These are phyloP conservation scores for Cytospora piceicola DNA, from an alignment of 2,329 filamentous ascomycete genomes.

Conservation along the genomic window DNA sequence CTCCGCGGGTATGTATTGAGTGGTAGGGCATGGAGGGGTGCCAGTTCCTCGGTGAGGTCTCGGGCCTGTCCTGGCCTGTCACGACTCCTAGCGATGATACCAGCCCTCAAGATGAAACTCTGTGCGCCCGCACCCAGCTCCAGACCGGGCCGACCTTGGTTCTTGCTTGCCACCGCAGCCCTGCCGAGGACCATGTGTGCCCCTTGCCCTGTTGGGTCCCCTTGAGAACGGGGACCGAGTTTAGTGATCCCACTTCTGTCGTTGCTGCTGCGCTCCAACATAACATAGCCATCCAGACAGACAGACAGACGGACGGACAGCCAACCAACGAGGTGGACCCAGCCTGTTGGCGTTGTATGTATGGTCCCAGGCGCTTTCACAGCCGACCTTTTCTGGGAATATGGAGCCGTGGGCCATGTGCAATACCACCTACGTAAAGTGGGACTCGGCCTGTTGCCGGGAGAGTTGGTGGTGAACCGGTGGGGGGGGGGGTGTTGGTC, in stretches of 20 bases:
- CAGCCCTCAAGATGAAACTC: background rate
- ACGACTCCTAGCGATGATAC: background rate
- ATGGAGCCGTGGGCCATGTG: background rate
- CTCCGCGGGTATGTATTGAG: background rate
- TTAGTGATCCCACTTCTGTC: background rate
- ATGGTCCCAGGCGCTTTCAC: background rate
- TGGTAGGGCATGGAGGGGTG: background rate
- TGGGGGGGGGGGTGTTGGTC: too few relatives aligned
- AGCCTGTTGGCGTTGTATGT: background rate
- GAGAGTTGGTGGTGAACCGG: too few relatives aligned
- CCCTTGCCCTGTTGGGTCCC: too few relatives aligned
- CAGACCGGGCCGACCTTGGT: background rate
- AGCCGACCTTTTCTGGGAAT: background rate
- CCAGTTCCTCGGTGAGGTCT: background rate
- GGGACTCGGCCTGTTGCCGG: too few relatives aligned
- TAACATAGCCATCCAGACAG: too few relatives aligned
- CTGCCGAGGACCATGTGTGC: background rate
- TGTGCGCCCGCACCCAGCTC: background rate
- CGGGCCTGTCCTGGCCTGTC: background rate
- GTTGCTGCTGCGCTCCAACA: too few relatives aligned
- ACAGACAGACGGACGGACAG: too few relatives aligned
- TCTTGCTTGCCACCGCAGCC: background rate
- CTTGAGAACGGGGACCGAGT: background rate
- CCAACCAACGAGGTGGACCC: background rate
- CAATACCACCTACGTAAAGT: too few relatives aligned